phyloP scores from a whole-genome alignment of 352 stramenopile species.

The Phytopythium mirpurense region DNA sequence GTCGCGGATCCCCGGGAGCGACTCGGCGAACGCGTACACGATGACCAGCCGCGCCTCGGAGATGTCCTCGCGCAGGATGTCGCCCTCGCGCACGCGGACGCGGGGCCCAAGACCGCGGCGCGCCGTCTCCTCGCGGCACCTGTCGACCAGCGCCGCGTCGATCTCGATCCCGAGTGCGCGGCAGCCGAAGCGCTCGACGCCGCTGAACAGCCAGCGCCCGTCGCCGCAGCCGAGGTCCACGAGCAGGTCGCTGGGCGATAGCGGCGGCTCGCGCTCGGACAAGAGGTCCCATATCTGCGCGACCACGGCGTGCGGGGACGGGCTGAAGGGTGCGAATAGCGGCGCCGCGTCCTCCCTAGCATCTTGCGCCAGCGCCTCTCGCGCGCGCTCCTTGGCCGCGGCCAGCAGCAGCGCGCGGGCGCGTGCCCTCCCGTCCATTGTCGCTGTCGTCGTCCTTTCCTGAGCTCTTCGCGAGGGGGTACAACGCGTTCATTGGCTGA shows the following conservation, averaged over 20 bases:
- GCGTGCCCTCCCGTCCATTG: constrained; percentile 22
- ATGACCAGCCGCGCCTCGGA: constrained; percentile 57
- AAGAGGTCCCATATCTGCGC: constrained; percentile 60
- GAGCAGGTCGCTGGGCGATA: constrained; percentile 44
- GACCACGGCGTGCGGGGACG: constrained; percentile 52
- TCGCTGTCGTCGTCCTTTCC: not conserved
- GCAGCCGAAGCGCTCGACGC: constrained; percentile 50
- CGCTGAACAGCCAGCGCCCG: constrained; percentile 70
- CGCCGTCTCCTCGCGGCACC: constrained; percentile 21
- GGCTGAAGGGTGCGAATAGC: constrained; percentile 76
- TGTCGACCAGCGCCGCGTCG: constrained; percentile 42
- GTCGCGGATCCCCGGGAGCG: constrained; percentile 54
- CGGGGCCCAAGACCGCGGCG: constrained; percentile 18
- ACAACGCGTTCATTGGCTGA: constrained; percentile 16
- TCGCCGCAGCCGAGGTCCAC: constrained; percentile 83
- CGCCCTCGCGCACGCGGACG: constrained; percentile 44
- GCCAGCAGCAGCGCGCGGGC: constrained; percentile 60
- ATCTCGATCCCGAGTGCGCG: constrained; percentile 68
- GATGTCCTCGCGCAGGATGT: constrained; percentile 57
- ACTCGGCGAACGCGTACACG: constrained; percentile 82
- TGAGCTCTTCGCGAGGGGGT: not conserved
- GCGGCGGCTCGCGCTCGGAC: constrained; percentile 9
- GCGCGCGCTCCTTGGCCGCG: constrained; percentile 44
- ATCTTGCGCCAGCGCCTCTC: constrained; percentile 45
- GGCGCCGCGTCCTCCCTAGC: constrained; percentile 8